These are phyloP conservation scores for Solanum ahanhuiri DNA, from an alignment of 257 asterid species.

Conservation along the genomic window DNA sequence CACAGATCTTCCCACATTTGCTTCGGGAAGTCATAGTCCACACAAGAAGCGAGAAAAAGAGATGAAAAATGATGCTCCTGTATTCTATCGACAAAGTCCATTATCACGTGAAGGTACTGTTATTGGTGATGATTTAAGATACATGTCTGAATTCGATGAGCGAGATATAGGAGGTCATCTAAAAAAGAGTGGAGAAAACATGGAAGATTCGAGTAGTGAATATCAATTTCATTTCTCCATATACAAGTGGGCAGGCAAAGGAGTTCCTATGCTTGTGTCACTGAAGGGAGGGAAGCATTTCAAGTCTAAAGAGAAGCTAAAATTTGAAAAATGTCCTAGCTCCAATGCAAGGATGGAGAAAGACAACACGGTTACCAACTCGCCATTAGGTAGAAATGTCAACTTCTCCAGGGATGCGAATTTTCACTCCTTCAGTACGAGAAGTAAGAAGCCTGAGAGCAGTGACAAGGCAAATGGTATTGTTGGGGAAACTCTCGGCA, in stretches of 20 bases:
- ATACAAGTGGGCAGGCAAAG: conserved; percentile 80
- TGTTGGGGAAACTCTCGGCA: not conserved
- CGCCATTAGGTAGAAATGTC: not conserved
- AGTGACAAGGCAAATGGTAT: not conserved
- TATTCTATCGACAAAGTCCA: conserved; percentile 28
- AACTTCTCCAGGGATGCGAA: not conserved
- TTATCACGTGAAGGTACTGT: conserved; percentile 29
- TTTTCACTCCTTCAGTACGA: conserved; percentile 3
- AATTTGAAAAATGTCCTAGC: conserved; percentile 17
- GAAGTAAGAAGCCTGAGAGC: conserved; percentile 4
- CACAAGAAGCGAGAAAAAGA: conserved; percentile 16
- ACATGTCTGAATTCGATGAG: conserved; percentile 10
- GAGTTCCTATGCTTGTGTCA: conserved; percentile 43
- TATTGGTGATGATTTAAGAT: conserved; percentile 16
- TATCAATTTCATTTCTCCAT: conserved; percentile 79
- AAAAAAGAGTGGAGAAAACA: conserved; percentile 8
- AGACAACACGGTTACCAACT: conserved; percentile 1
- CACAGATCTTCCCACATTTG: conserved; percentile 30
- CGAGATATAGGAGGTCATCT: conserved; percentile 7
- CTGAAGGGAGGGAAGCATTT: conserved; percentile 16
- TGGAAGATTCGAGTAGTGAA: conserved; percentile 9
- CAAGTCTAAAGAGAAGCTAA: conserved; percentile 13
- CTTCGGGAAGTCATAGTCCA: conserved; percentile 18
- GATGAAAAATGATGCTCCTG: conserved; percentile 10
- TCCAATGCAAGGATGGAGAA: conserved; percentile 28